phyloP scores from a whole-genome alignment of 2,329 filamentous ascomycete genomes.

The Penicillium frequentans region DNA sequence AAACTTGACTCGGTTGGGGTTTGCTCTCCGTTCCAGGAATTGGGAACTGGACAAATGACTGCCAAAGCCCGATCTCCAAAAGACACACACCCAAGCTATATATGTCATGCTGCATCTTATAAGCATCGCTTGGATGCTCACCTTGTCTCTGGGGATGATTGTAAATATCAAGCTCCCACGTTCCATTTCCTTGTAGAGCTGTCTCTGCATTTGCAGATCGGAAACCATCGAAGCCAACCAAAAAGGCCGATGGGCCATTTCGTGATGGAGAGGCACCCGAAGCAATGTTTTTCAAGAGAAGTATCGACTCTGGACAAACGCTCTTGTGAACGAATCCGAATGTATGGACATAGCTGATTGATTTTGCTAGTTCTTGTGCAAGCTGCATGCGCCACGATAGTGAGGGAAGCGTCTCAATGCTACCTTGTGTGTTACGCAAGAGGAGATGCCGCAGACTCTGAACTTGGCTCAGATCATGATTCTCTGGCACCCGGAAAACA shows the following conservation, averaged over 20 bases:
- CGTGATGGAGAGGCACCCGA: neutral
- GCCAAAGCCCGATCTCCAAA: neutral
- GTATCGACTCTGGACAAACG: neutral
- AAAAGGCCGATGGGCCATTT: neutral
- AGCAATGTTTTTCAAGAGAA: neutral
- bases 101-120: neutral
- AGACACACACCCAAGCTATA: neutral
- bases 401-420: neutral
- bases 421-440: no score
- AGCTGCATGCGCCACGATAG: neutral
- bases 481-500: neutral
- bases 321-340: neutral
- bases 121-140: neutral
- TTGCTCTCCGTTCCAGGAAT: neutral
- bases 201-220: neutral
- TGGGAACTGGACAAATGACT: neutral
- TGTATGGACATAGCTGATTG: neutral
- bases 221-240: neutral
- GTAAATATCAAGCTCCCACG: neutral
- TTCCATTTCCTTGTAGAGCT: neutral
- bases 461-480: no score
- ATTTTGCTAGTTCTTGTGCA: neutral
- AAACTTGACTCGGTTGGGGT: no score
- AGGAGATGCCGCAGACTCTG: neutral
- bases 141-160: neutral